phyloP scores from a whole-genome alignment of 1,284 basidiomycete species.

The Porodaedalea pini region DNA sequence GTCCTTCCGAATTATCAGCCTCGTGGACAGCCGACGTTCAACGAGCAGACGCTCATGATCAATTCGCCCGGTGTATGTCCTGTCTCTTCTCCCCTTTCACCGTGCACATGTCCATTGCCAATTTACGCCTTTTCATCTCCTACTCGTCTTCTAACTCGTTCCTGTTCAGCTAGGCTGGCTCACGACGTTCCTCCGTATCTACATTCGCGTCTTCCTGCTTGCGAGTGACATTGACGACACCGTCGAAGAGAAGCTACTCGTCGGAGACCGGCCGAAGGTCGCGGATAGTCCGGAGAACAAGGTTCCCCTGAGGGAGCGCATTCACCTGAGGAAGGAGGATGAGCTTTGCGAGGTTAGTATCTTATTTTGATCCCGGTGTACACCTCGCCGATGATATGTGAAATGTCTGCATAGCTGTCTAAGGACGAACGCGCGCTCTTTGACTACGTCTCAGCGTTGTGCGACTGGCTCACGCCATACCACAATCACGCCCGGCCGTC shows the following conservation, averaged over 20 bases:
- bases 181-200: constrained; percentile 64
- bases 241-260: constrained; percentile 72
- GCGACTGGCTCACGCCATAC: constrained; percentile 72
- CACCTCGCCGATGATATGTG: constrained; percentile 8
- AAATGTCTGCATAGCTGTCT: constrained; percentile 48
- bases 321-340: constrained; percentile 46
- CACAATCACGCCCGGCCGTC: constrained; percentile 68
- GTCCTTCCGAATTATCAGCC: constrained; percentile 80
- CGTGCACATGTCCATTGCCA: too few relatives aligned
- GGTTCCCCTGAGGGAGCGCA: constrained; percentile 53
- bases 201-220: constrained; percentile 70
- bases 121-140: background rate
- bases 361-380: background rate
- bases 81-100: background rate
- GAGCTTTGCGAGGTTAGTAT: constrained; percentile 52
- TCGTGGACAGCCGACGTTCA: constrained; percentile 42
- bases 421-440: constrained; percentile 53
- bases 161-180: constrained; percentile 62
- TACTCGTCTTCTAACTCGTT: constrained; percentile 6
- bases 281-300: constrained; percentile 47
- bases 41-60: constrained; percentile 66
- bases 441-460: constrained; percentile 55
- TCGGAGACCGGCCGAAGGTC: constrained; percentile 73
- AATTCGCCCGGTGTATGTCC: constrained; percentile 56
- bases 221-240: constrained; percentile 73